Base-by-base conservation (phyloP, 768 basidiomycete species). In the Dentipellis fragilis region DNA sequence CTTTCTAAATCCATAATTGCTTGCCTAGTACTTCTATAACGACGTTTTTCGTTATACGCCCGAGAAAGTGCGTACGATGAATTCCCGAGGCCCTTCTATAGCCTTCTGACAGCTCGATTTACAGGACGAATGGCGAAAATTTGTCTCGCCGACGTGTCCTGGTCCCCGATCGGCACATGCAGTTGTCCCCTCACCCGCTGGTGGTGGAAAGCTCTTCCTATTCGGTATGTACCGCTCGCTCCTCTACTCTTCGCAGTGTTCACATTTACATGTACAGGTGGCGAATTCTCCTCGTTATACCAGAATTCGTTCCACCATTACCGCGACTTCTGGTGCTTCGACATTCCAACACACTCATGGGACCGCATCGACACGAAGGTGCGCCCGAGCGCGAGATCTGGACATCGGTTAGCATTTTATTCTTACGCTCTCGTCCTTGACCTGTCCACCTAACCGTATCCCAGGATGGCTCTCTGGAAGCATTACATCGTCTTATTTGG, bases 261-360 rank as follows among this genome's bases (percentile, higher is more conserved):
- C 11, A 45, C 11, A 22, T 51, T 40, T 17, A 29, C 39, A 16
- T 63, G 11, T 54, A 11, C 21, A 85, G 85, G 89, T 23, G 91
- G 93, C 11, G 93, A 94, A 67, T 95, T 88, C 62, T 90, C 89
- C 0, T 88, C 87, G 0, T 66, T 90, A 6, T 76, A 87, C 60
- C 91, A 93, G 67, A 92, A 81, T 36, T 81, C 80, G 0, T 91
- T 93, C 67, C 88, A 91, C 58, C 90, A 93, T 62, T 94, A 91
- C 64, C 80, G 89, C 47, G 89, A 93, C 64, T 84, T 94, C 64
- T 93, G 93, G 87, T 78, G 78, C 49, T 94, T 94, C 64, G 88
- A 91, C 59, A 80, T 95, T 21, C 63, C 76, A 2, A 84, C 83
- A 0, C 87, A 90, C 58, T 70, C 77, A 0, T 95, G 93, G 93